Evolutionary conservation across 2,329 filamentous ascomycete genomes (phyloP).

Genomic region (Verruconis gallopava): DNA sequence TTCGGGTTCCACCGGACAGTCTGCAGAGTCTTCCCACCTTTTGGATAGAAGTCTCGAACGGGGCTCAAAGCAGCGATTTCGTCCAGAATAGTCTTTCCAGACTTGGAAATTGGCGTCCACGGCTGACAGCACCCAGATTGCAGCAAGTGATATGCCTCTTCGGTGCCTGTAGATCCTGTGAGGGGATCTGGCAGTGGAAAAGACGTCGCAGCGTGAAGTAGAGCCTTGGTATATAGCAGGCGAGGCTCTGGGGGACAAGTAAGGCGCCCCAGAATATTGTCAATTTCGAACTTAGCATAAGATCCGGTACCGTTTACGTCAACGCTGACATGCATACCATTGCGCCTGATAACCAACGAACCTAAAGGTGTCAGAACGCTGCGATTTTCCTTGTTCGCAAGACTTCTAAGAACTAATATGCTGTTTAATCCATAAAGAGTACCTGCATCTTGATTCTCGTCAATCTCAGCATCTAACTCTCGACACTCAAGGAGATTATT

Average conservation of each 20-base stretch:
- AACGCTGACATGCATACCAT: constrained; percentile 32
- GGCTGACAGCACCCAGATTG: constrained; percentile 12
- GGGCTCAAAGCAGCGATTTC: constrained; percentile 18
- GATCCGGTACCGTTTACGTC: constrained; percentile 20
- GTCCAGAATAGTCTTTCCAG: constrained; percentile 12
- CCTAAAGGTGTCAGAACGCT: constrained; percentile 45
- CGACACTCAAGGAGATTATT: constrained; percentile 31
- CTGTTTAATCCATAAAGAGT: constrained; percentile 46
- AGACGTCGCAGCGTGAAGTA: constrained; percentile 27
- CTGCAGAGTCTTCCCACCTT: constrained; percentile 18
- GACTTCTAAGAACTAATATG: constrained; percentile 44
- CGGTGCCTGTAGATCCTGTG: constrained; percentile 20
- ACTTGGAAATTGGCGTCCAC: constrained; percentile 11
- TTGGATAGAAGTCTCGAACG: constrained; percentile 17
- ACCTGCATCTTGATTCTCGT: constrained; percentile 45
- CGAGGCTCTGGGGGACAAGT: constrained; percentile 10
- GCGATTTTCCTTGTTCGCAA: constrained; percentile 26
- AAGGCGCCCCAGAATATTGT: constrained; percentile 10
- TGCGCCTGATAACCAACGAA: constrained; percentile 15
- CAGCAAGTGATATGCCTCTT: constrained; percentile 19
- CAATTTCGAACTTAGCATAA: constrained; percentile 35
- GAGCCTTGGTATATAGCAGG: constrained; percentile 16
- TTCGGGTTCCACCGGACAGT: constrained; percentile 20
- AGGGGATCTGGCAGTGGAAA: constrained; percentile 23
- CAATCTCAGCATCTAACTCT: constrained; percentile 41